Percentiles rank a stretch among this genome's conserved stretches.
phyloP scores from a whole-genome alignment of 768 basidiomycete genomes.

The Exidia glandulosa region DNA sequence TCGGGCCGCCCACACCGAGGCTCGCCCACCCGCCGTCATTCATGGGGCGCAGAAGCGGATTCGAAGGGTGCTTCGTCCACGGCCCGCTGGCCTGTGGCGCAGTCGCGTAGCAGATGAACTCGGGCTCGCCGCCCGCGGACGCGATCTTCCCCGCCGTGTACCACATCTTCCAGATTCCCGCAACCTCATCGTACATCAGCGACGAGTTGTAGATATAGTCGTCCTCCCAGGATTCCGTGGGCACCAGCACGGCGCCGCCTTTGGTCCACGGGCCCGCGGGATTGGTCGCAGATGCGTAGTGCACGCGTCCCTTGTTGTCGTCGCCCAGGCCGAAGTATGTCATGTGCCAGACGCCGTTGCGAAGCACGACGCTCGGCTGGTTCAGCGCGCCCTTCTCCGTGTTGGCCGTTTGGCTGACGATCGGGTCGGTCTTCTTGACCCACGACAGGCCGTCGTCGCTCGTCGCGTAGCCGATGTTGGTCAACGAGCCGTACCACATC shows the following conservation, averaged over 20 bases:
- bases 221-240: neutral
- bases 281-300: neutral
- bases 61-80: neutral
- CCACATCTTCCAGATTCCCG: neutral
- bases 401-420: neutral
- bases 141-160: neutral
- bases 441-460: neutral
- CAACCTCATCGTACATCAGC: neutral
- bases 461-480: neutral
- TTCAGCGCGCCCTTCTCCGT: neutral
- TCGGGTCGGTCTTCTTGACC: neutral
- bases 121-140: neutral
- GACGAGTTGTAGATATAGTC: neutral
- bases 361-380: neutral
- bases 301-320: neutral
- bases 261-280: neutral
- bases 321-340: neutral
- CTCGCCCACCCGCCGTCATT: neutral
- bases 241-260: neutral
- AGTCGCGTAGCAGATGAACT: neutral
- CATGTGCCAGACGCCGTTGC: neutral
- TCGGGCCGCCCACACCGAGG: neutral
- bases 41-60: neutral
- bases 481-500: neutral
- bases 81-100: neutral